Conservation (phyloP, 2,329 filamentous ascomycete genomes). For the Verticillium dahliae region DNA sequence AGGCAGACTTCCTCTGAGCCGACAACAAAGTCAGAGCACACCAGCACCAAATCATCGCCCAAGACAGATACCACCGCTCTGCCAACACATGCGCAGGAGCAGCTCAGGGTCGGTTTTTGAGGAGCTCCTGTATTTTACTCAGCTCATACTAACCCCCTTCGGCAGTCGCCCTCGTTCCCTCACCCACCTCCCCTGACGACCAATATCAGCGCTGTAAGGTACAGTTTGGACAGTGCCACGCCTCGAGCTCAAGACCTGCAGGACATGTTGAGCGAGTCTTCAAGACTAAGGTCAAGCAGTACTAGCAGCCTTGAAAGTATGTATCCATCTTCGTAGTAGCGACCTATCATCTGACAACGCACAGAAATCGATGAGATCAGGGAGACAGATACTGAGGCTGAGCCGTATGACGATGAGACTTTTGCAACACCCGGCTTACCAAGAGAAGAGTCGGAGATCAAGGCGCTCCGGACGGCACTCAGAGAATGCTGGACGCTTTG, state of each 20-base stretch:
- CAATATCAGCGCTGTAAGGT: slow-evolving; percentile 58
- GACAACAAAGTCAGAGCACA: slow-evolving; percentile 24
- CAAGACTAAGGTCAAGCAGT: slow-evolving; percentile 56
- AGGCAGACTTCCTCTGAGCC: slow-evolving; percentile 35
- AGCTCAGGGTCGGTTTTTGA: slow-evolving; percentile 24
- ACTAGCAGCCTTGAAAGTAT: slow-evolving; percentile 73
- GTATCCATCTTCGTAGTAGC: slow-evolving; percentile 13
- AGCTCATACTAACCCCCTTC: not conserved
- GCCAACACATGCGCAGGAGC: slow-evolving; percentile 25
- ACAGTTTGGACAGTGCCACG: slow-evolving; percentile 64
- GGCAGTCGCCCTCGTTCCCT: not conserved
- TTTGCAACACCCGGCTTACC: slow-evolving; percentile 34
- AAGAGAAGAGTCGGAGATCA: slow-evolving; percentile 53
- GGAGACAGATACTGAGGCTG: slow-evolving; percentile 45
- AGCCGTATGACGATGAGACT: slow-evolving; percentile 46
- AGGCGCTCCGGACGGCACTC: slow-evolving; percentile 67
- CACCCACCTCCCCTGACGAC: slow-evolving; percentile 69
- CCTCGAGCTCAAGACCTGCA: slow-evolving; percentile 78
- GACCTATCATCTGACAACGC: slow-evolving; percentile 16
- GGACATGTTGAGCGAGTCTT: slow-evolving; percentile 57
- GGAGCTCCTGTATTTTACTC: not conserved
- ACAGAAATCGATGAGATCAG: slow-evolving; percentile 51
- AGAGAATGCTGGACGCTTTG: slow-evolving; percentile 91
- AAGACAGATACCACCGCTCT: slow-evolving; percentile 28
- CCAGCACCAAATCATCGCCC: slow-evolving; percentile 28